Evolutionary conservation across 768 basidiomycete species (phyloP).

Genomic region (Pleurotus djamor): DNA sequence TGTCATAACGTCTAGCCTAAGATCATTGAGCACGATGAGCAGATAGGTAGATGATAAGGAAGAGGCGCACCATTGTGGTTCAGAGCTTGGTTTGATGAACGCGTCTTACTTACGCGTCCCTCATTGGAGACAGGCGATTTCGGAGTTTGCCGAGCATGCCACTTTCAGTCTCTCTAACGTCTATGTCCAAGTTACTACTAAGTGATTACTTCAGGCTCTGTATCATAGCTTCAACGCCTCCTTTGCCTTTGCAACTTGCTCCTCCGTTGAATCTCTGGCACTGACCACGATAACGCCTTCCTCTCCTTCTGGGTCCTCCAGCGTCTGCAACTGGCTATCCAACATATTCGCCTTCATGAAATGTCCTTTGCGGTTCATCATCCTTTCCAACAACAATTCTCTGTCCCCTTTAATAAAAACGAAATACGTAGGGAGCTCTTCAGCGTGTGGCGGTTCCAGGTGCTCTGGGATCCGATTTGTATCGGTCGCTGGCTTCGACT

Average conservation of each 20-base stretch:
- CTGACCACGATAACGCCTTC: constrained; percentile 65
- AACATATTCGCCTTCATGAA: constrained; percentile 87
- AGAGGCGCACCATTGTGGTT: constrained; percentile 43
- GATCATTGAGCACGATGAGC: not conserved
- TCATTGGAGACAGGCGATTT: not conserved
- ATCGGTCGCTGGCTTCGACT: constrained; percentile 14
- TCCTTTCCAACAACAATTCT: constrained; percentile 57
- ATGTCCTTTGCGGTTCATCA: constrained; percentile 65
- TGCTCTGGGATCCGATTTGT: constrained; percentile 18
- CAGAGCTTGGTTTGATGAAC: not conserved
- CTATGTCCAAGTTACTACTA: too few relatives aligned
- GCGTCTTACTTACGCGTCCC: constrained; percentile 3
- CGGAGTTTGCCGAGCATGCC: not conserved
- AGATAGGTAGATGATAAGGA: not conserved
- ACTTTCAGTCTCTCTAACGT: too few relatives aligned
- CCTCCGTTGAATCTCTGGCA: constrained; percentile 47
- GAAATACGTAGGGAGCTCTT: constrained; percentile 63
- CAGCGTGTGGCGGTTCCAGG: constrained; percentile 23
- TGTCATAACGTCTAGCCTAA: constrained; percentile 93
- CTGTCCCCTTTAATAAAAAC: constrained; percentile 71
- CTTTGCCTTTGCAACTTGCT: constrained; percentile 49
- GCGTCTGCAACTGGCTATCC: constrained; percentile 68
- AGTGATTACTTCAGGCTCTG: constrained; percentile 10
- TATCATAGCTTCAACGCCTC: constrained; percentile 29
- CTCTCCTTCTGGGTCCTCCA: constrained; percentile 72